Base-by-base conservation (phyloP, 2,329 filamentous ascomycete species). In the Sclerotinia subarctica region DNA sequence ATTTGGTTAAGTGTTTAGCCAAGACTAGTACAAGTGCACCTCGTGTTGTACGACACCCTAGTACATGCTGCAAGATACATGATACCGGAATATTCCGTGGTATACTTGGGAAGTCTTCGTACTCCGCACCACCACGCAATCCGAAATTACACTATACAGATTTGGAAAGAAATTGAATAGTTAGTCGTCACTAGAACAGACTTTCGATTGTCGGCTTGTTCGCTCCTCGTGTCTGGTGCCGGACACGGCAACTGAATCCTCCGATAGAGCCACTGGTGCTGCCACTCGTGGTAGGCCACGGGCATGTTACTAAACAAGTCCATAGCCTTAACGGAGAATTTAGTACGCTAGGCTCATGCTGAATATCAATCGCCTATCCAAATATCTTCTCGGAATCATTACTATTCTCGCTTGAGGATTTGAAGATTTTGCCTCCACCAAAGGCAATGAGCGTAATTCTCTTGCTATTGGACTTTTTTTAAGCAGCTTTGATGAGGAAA, bases 51-150 rank as follows among this genome's bases (percentile, higher is more conserved):
- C 46, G 15, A 49, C 58, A 49, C 58, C 46, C 46, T 49, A 62
- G 58, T 51, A 62, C 58, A 62, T 62, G 58, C 46, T 62, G 58
- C 46, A 38, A 62, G 29, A 62, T 62, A 38, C 58, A 62, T 62
- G 29, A 13, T 15, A 26, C 17, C 58, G 21, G 29, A 51, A 51
- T 17, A 51, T 51, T n/a, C 29, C 44, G 35, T 49, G 29, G 32
- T 62, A 62, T 49, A 38, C 58, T 35, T 24, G 46, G 29, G 21
- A 38, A n/a, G 15, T 38, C 29, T 32, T 13, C n/a, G 29, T 24
- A 35, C 46, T 51, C 24, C 4, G 56, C 29, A 32, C 21, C 29
- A 19, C 29, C 6, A 49, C 29, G 8, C 38, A 21, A 47, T 7
- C 19, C 29, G 2, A 35, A n/a, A 11, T 49, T 38, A 35, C 4